Evolutionary conservation across 2,329 filamentous ascomycete species (phyloP).

Genomic region (Neopestalotiopsis sp.): DNA sequence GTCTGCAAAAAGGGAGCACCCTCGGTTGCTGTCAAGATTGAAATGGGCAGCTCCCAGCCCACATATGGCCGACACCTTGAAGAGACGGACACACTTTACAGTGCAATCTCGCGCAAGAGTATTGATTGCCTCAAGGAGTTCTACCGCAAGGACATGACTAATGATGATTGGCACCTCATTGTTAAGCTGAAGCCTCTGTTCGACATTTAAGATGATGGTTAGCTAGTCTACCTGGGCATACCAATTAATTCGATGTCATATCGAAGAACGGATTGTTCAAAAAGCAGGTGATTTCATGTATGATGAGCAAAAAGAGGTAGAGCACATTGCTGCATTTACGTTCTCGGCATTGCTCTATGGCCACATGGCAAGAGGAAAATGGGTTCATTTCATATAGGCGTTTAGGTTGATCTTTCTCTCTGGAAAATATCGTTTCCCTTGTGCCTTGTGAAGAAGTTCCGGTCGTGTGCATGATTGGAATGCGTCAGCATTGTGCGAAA

Average conservation of each 20-base stretch:
- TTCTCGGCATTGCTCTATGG: background rate
- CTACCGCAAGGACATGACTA: conserved; percentile 64
- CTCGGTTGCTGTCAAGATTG: conserved; percentile 98
- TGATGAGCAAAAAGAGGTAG: background rate
- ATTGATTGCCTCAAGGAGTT: conserved; percentile 98
- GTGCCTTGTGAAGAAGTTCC: background rate
- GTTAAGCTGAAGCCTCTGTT: conserved; percentile 95
- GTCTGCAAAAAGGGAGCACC: conserved; percentile 96
- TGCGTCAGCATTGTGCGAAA: too few relatives aligned
- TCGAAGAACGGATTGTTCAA: background rate
- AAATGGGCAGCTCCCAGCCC: conserved; percentile 89
- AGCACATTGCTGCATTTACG: background rate
- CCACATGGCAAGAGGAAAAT: background rate
- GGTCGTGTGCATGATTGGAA: background rate
- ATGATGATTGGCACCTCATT: conserved; percentile 94
- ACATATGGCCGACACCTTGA: conserved; percentile 94
- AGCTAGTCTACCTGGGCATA: background rate
- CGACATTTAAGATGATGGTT: conserved; percentile 62
- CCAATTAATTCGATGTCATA: background rate
- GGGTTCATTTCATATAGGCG: background rate
- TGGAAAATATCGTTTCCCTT: background rate
- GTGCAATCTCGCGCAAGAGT: conserved; percentile 80
- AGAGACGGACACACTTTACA: conserved; percentile 88
- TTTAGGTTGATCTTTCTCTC: background rate
- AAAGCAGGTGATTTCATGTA: background rate